These are phyloP conservation scores for Ajuga chamaepitys DNA, from an alignment of 257 asterid genomes.

Conservation along the genomic window DNA sequence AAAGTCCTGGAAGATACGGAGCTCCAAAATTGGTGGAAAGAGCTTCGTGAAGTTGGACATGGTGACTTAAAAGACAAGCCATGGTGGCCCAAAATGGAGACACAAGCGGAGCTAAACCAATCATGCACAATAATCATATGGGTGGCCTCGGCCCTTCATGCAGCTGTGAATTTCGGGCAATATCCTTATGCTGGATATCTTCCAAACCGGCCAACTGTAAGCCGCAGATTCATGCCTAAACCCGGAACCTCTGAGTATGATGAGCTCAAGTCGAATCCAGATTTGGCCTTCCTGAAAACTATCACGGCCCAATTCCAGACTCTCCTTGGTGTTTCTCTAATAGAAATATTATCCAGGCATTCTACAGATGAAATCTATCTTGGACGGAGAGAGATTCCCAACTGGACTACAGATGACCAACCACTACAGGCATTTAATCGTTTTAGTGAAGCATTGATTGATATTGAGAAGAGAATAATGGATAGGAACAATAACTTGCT, in stretches of 20 bases:
- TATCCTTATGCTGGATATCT: slow-evolving; percentile 75
- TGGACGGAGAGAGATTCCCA: slow-evolving; percentile 52
- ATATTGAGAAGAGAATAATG: slow-evolving; percentile 34
- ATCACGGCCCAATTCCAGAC: slow-evolving; percentile 74
- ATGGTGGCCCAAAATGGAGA: slow-evolving; percentile 77
- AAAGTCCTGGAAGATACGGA: slow-evolving; percentile 40
- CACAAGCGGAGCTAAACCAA: slow-evolving; percentile 34
- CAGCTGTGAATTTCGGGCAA: slow-evolving; percentile 76
- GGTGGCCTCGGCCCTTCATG: slow-evolving; percentile 83
- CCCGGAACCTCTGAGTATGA: slow-evolving; percentile 41
- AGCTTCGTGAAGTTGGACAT: slow-evolving; percentile 57
- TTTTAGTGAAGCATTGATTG: slow-evolving; percentile 30
- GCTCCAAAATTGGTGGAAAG: slow-evolving; percentile 79
- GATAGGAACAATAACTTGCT: slow-evolving; percentile 25
- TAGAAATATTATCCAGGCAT: slow-evolving; percentile 69
- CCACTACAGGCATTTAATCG: slow-evolving; percentile 40
- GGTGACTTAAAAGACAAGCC: slow-evolving; percentile 54
- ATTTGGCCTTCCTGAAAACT: slow-evolving; percentile 51
- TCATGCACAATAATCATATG: slow-evolving; percentile 63
- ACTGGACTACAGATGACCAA: slow-evolving; percentile 45
- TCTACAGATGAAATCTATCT: slow-evolving; percentile 61
- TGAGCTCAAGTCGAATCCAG: slow-evolving; percentile 53
- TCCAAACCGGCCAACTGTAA: slow-evolving; percentile 71
- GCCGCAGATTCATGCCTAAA: slow-evolving; percentile 69
- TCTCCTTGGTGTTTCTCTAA: slow-evolving; percentile 58